Conservation (phyloP, 1,284 basidiomycete species). For the Phaffia rhodozyma region DNA sequence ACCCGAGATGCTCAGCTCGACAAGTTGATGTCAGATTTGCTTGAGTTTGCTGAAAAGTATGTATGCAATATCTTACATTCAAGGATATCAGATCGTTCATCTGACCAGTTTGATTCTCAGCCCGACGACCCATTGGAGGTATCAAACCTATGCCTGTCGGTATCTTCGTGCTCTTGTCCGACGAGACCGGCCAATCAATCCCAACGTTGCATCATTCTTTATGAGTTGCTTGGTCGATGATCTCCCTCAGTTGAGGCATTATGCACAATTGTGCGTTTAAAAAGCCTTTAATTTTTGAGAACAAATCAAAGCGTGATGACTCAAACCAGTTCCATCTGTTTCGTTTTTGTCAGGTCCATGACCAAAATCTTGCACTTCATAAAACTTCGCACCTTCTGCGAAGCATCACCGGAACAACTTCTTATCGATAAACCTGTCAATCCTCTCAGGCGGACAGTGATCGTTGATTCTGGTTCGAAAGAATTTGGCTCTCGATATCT, state of each 20-base stretch:
- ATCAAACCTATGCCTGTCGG: slow-evolving; percentile 62
- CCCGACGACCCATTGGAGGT: slow-evolving; percentile 63
- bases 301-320: not conserved
- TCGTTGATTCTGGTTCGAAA: slow-evolving; percentile 37
- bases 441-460: slow-evolving; percentile 51
- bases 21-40: slow-evolving; percentile 45
- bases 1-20: slow-evolving; percentile 36
- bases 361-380: slow-evolving; percentile 62
- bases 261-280: slow-evolving; percentile 52
- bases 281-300: not conserved
- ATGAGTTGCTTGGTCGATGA: slow-evolving; percentile 13
- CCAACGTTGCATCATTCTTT: slow-evolving; percentile 32
- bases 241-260: slow-evolving; percentile 54
- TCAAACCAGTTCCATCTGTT: slow-evolving; percentile 5
- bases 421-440: slow-evolving; percentile 70
- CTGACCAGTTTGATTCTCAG: slow-evolving; percentile 46
- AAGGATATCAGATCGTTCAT: slow-evolving; percentile 32
- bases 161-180: slow-evolving; percentile 62
- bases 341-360: slow-evolving; percentile 45
- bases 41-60: slow-evolving; percentile 48
- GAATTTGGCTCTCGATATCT: slow-evolving; percentile 49
- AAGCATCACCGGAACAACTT: slow-evolving; percentile 50
- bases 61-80: not conserved
- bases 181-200: slow-evolving; percentile 56
- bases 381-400: slow-evolving; percentile 72